Evolutionary conservation across 1,284 basidiomycete species (phyloP), one percentile per base, ranked within the genome.

Genomic region (Puccinia polysora): DNA sequence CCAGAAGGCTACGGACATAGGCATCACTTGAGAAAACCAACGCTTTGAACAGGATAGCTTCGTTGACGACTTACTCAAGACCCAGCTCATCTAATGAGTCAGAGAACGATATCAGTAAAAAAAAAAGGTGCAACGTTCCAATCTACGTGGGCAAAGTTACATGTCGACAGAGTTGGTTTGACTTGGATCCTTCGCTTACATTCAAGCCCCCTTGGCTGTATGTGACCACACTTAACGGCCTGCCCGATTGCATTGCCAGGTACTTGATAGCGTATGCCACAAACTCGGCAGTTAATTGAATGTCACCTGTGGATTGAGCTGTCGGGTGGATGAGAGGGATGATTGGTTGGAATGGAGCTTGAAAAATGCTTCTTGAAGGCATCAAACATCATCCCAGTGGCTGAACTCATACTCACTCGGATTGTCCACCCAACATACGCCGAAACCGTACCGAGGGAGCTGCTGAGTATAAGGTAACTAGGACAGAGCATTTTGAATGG

Each of bases 381-480:
- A n/a, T n/a, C n/a, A n/a, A n/a, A n/a, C n/a, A n/a, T n/a, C n/a
- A n/a, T n/a, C n/a, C n/a, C n/a, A n/a, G n/a, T n/a, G n/a, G n/a
- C n/a, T n/a, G n/a, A n/a, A n/a, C n/a, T 4, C 14, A 36, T 34
- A 47, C 65, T 52, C 36, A 56, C 65, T 53, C 30, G 80, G 80
- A 18, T 79, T 74, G 49, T 76, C 76, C 60, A 80, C 74, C 73
- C 76, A 80, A 64, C 78, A 78, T 18, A 80, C 75, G 58, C 80
- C 78, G 73, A 77, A 80, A 10, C 77, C 77, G 34, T 55, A 65
- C 23, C 32, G 25, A 7, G 76, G 76, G 0, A 77, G 67, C 14
- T 73, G 23, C 38, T 74, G 25, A 8, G 63, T 47, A 73, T 77
- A 79, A 23, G 76, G 76, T 53, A 77, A 77, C 73, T 73, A n/a